Evolutionary conservation across 805 yeast species (phyloP).

Genomic region (Candida morakotiae): DNA sequence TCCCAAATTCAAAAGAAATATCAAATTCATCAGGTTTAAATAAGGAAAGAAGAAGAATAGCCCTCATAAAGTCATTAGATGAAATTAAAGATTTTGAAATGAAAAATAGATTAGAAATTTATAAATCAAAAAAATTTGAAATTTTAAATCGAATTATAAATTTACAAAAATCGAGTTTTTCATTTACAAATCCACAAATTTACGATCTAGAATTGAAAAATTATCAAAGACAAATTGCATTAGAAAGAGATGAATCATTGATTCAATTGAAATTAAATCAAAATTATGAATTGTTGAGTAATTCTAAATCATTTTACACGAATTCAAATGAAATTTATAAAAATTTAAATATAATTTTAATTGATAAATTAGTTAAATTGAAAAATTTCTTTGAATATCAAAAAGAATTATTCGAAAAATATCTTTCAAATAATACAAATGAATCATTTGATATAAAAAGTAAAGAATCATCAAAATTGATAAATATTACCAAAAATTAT

Average conservation of each 20-base stretch:
- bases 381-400: slow-evolving; percentile 37
- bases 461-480: slow-evolving; percentile 25
- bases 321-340: slow-evolving; percentile 34
- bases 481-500: slow-evolving; percentile 26
- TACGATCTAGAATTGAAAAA: slow-evolving; percentile 26
- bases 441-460: slow-evolving; percentile 15
- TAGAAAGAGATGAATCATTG: slow-evolving; percentile 29
- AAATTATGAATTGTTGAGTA: slow-evolving; percentile 30
- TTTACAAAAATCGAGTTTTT: slow-evolving; percentile 22
- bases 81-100: slow-evolving; percentile 17
- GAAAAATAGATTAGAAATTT: slow-evolving; percentile 16
- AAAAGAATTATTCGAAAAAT: slow-evolving; percentile 20
- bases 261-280: slow-evolving; percentile 25
- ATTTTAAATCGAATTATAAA: slow-evolving; percentile 21
- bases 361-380: slow-evolving; percentile 35
- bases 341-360: slow-evolving; percentile 22
- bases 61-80: slow-evolving; percentile 12
- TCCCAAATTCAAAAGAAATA: slow-evolving; percentile 10
- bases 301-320: slow-evolving; percentile 29
- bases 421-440: slow-evolving; percentile 11
- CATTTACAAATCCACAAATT: slow-evolving; percentile 17
- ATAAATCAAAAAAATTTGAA: slow-evolving; percentile 17
- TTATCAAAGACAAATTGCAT: slow-evolving; percentile 16
- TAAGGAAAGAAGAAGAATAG: slow-evolving; percentile 22
- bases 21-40: slow-evolving; percentile 12